phyloP scores from a whole-genome alignment of 306 rosid genomes.

The Styphnolobium japonicum region DNA sequence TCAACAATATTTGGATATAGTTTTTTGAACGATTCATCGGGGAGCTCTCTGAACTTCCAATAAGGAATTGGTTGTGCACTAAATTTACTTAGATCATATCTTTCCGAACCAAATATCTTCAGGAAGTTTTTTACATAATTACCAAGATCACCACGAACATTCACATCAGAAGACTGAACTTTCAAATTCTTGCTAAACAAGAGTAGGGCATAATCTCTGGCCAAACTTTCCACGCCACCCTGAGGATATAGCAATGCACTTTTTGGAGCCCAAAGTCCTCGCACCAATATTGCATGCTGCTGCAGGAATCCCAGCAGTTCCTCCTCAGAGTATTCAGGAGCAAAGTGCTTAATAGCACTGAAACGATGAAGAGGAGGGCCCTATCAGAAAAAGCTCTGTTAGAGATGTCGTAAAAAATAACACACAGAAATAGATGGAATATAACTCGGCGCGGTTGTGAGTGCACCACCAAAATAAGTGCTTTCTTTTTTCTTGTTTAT shows the following conservation, averaged over 20 bases:
- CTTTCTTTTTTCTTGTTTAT: not conserved
- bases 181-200: conserved; percentile 54
- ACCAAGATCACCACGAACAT: conserved; percentile 28
- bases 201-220: conserved; percentile 54
- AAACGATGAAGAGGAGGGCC: conserved; percentile 63
- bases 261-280: conserved; percentile 85
- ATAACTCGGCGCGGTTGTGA: not conserved
- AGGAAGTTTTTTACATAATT: conserved; percentile 35
- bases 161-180: conserved; percentile 43
- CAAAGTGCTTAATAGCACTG: conserved; percentile 73
- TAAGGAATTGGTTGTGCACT: not conserved
- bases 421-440: conserved; percentile 3
- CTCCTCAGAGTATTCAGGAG: conserved; percentile 57
- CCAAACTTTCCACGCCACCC: conserved; percentile 29
- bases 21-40: conserved; percentile 59
- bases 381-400: conserved; percentile 36
- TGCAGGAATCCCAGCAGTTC: conserved; percentile 62
- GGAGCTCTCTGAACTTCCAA: conserved; percentile 43
- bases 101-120: conserved; percentile 53
- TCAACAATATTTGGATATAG: conserved; percentile 49
- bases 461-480: conserved; percentile 6
- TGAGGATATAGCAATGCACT: conserved; percentile 41
- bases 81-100: conserved; percentile 49
- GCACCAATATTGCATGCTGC: conserved; percentile 52
- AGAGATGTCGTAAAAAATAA: conserved; percentile 8